These are phyloP conservation scores for Blastomyces percursus DNA, from an alignment of 2,329 filamentous ascomycete species.

Conservation along the genomic window DNA sequence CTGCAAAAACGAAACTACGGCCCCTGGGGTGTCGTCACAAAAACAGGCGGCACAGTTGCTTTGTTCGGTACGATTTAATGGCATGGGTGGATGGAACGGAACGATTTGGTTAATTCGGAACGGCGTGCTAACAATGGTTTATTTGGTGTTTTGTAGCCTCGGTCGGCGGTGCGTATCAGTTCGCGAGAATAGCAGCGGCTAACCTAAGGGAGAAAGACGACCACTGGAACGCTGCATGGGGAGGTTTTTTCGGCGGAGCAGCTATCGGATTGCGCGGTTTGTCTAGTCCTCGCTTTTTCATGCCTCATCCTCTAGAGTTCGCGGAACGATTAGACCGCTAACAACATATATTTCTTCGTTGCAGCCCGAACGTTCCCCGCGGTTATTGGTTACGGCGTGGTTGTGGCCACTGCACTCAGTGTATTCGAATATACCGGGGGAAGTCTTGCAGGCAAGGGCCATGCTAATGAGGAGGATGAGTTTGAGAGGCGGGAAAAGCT, in stretches of 20 bases:
- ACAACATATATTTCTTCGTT: neutral
- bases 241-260: conserved; percentile 64
- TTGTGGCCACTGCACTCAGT: conserved; percentile 48
- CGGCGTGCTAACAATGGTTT: neutral
- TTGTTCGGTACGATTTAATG: conserved; percentile 45
- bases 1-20: conserved; percentile 73
- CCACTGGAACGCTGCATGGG: conserved; percentile 60
- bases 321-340: neutral
- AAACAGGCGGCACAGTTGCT: conserved; percentile 63
- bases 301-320: conserved; percentile 10
- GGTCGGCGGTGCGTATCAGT: conserved; percentile 65
- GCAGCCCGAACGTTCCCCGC: conserved; percentile 56
- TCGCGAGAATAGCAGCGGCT: conserved; percentile 63
- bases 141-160: conserved; percentile 42
- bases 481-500: conserved; percentile 64
- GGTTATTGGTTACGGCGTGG: conserved; percentile 56
- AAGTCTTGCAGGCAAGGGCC: conserved; percentile 44
- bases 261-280: conserved; percentile 63
- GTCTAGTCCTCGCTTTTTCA: conserved; percentile 19
- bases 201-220: conserved; percentile 83
- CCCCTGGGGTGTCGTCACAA: conserved; percentile 66
- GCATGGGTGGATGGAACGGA: neutral
- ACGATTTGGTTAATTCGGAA: neutral
- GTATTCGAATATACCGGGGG: conserved; percentile 59
- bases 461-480: conserved; percentile 54